Base-by-base conservation (phyloP, 805 yeast genomes). In the Wickerhamiella nectarea region DNA sequence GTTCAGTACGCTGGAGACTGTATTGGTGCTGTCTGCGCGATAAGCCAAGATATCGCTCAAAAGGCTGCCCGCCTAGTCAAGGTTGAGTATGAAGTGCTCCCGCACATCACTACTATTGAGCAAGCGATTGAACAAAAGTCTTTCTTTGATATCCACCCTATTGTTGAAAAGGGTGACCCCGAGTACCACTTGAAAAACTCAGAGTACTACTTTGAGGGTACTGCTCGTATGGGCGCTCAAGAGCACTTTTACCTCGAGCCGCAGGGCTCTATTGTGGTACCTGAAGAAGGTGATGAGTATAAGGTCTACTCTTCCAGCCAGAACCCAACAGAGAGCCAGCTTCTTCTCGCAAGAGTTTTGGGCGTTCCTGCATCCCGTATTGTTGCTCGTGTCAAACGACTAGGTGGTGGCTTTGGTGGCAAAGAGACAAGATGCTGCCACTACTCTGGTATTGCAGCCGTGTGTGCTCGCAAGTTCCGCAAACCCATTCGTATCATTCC, bases 341-440 rank as follows among this genome's bases (percentile, higher is more conserved):
- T 62, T 26, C 59, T 60, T 29, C 69, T 64, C 11, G 69, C 71
- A 1, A 63, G 63, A 25, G 65, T 64, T 3, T 58, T 68, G 6
- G 70, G 68, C 11, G 67, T 68, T 10, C 69, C 71, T 3, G 58
- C 67, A 4, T 58, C 63, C 35, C 58, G 64, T 34, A 58, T 69
- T 44, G 71, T 68, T 9, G 59, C 58, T 19, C 56, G 64, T 14
- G 68, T 62, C 14, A 69, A 69, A 50, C 56, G 72, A 40, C 52
- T 69, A 4, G 74, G 74, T 20, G 74, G 74, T 39, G 74, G 74
- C 1, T 69, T 69, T 50, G 74, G 74, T 19, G 74, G 74, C 38
- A 69, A 69, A 47, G 74, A 69, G 48, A 62, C 69, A 3, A 55
- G 72, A 38, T 56, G 69, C 4, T 57, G 67, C 19, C 69, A 58